A percentile compares a stretch with the other conserved stretches of the same genome.
phyloP scores from a whole-genome alignment of 495 filamentous ascomycete species.

The Aspergillus bertholletiae region DNA sequence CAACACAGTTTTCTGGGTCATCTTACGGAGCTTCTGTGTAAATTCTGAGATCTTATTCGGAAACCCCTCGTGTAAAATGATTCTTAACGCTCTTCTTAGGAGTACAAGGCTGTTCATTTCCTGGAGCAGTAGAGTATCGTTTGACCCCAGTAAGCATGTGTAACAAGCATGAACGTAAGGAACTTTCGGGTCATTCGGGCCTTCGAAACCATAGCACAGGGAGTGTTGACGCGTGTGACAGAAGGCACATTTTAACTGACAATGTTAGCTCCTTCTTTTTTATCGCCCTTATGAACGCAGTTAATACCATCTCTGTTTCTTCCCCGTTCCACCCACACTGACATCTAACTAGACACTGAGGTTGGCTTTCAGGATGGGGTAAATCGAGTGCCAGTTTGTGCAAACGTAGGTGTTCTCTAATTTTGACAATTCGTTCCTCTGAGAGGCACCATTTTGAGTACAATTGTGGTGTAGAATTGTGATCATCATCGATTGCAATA shows the following conservation, averaged over 20 bases:
- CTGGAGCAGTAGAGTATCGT: constrained; percentile 24
- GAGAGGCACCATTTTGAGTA: constrained; percentile 7
- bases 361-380: background rate
- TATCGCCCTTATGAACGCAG: background rate
- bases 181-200: constrained; percentile 21
- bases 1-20: background rate
- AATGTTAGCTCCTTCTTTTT: constrained; percentile 1
- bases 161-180: constrained; percentile 46
- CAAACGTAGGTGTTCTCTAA: constrained; percentile 4
- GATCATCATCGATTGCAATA: background rate
- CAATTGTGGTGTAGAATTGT: background rate
- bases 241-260: constrained; percentile 41
- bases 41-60: constrained; percentile 21
- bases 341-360: constrained; percentile 26
- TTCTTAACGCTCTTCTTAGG: constrained; percentile 25
- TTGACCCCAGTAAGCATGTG: constrained; percentile 39
- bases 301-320: constrained; percentile 45
- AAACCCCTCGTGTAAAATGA: constrained; percentile 23
- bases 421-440: constrained; percentile 8
- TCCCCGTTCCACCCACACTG: constrained; percentile 39
- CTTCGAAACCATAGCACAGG: constrained; percentile 45
- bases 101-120: constrained; percentile 33
- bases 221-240: constrained; percentile 47
- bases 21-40: constrained; percentile 26
- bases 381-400: background rate